Evolutionary conservation across 2,329 filamentous ascomycete species (phyloP), one percentile per base, ranked within the genome.

Genomic region (Aspergillus sp.): DNA sequence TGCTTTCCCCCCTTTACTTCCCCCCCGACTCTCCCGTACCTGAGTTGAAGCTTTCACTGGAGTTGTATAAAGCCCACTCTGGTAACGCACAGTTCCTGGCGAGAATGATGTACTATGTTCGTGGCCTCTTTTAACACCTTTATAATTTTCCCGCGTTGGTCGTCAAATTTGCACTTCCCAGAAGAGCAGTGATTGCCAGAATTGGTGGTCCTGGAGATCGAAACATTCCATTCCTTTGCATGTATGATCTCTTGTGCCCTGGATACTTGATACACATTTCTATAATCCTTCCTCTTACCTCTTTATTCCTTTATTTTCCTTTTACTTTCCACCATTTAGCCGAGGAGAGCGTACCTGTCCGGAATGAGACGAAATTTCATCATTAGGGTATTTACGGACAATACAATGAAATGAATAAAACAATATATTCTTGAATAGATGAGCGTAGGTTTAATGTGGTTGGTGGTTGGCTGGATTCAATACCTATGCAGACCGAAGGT

Each of bases 51-150:
- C 57, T 57, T 56, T 48, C 47, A 44, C 40, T 49, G 17, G 52
- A 33, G 39, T 50, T 54, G 19, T 51, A 37, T 53, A 43, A 54
- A 39, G 51, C 52, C 14, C 21, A 41, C 53, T 41, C 35, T 52
- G 50, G 55, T 53, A 54, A 53, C 21, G 50, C 54, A 57, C 39
- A 49, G 43, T 57, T 45, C 55, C 51, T 55, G 52, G 55, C 59
- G 49, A 58, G 63, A 62, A 54, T 62, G 60, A 63, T 66, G 63
- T 67, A 68, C 56, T 60, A 60, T 65, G 61, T 62, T 59, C 57
- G 60, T 55, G 45, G 40, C 11, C 44, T 39, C 51, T 53, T 53
- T 37, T 62, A 59, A 55, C 54, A 44, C 39, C 40, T 63, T 64
- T 66, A 55, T 61, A 63, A 66, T 62, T 40, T 45, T 56, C 52